Conservation (phyloP, 441 rosid species). For the Omphalea diandra region DNA sequence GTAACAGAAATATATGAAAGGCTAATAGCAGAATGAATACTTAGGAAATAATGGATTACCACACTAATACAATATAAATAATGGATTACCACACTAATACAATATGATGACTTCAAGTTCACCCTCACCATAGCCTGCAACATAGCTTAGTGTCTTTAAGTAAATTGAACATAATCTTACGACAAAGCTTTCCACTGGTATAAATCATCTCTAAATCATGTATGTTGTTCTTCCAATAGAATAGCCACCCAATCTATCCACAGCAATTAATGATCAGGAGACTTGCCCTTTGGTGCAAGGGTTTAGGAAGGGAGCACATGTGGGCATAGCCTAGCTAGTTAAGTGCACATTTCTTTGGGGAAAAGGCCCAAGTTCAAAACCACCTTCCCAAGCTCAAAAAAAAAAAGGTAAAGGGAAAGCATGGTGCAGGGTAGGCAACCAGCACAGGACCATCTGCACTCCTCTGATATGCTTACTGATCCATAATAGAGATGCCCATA, state of each 20-base stretch:
- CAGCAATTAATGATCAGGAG: neutral
- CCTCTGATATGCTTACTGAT: neutral
- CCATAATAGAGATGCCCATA: too few species aligned
- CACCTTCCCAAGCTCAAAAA: too few species aligned
- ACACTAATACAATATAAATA: neutral
- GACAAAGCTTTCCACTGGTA: neutral
- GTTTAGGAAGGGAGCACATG: too few species aligned
- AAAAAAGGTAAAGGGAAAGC: too few species aligned
- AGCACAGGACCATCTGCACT: neutral
- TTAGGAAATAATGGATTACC: neutral
- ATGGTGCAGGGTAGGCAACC: neutral
- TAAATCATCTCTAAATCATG: neutral
- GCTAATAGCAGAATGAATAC: neutral
- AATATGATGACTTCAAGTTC: too few species aligned
- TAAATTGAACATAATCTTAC: neutral
- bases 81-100: neutral
- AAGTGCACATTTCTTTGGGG: too few species aligned
- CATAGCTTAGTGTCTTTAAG: neutral
- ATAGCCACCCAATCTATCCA: neutral
- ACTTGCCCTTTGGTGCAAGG: neutral
- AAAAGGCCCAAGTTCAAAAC: too few species aligned
- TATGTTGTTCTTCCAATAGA: neutral
- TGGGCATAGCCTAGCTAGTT: too few species aligned
- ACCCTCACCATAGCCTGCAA: too few species aligned
- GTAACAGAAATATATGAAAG: neutral